phyloP scores from a whole-genome alignment of 371 early-diverging fungal species.

The Basidiobolus meristosporus region DNA sequence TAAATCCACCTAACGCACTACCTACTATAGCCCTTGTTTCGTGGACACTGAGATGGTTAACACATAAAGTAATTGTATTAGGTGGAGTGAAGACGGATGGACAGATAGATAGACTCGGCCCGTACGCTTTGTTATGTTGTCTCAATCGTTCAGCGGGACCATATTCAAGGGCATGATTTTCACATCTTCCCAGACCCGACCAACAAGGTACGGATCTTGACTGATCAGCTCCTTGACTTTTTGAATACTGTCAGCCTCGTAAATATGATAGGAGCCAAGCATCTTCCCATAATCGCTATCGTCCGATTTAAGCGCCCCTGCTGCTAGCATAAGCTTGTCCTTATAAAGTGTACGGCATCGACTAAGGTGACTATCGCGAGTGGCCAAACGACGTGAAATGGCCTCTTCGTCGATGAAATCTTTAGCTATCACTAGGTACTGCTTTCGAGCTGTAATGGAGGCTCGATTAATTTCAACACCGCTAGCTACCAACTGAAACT shows the following conservation, averaged over 20 bases:
- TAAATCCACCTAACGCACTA: no score
- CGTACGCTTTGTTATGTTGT: no score
- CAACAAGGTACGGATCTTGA: constrained; percentile 25
- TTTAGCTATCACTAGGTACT: constrained; percentile 23
- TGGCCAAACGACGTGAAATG: constrained; percentile 16
- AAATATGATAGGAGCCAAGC: constrained; percentile 26
- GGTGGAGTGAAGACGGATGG: no score
- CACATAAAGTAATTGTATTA: no score
- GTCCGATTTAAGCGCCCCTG: constrained; percentile 24
- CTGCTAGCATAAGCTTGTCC: constrained; percentile 11
- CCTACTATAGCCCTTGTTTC: no score
- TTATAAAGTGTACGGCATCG: constrained; percentile 9
- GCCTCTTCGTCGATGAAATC: constrained; percentile 25
- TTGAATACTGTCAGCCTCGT: constrained; percentile 19
- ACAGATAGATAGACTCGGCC: no score
- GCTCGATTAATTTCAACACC: no score
- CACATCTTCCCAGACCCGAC: constrained; percentile 34
- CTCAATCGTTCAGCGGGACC: no score
- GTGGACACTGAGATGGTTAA: no score
- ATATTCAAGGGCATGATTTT: constrained; percentile 22
- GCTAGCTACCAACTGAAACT: no score
- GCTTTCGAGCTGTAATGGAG: no score
- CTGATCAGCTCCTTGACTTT: constrained; percentile 14
- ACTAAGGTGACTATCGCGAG: constrained; percentile 20
- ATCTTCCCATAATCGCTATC: constrained; percentile 22